Evolutionary conservation across 129 eudicot species (phyloP).

Genomic region (Pseudognaphalium luteoalbum): DNA sequence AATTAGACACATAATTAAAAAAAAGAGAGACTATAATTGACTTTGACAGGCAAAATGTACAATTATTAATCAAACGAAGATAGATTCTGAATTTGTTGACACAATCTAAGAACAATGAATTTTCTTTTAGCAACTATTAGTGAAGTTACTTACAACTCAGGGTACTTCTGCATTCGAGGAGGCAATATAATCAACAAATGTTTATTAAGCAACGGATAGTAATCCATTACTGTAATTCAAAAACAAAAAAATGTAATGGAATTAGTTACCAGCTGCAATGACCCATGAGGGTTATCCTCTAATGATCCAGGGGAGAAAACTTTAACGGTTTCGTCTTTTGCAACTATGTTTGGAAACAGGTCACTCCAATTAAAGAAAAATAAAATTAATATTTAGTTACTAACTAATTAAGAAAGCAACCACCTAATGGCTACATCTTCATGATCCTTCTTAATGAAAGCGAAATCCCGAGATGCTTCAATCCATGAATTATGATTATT

Average conservation of each 20-base stretch:
- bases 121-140: background rate
- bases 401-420: background rate
- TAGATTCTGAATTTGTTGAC: no score
- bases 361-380: background rate
- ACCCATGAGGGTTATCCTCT: background rate
- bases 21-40: no score
- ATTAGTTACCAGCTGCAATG: background rate
- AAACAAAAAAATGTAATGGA: no score
- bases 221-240: no score
- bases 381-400: background rate
- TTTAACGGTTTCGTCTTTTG: background rate
- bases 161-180: background rate
- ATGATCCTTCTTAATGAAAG: background rate
- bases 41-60: no score
- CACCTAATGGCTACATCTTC: background rate
- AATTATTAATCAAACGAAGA: no score
- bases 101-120: no score
- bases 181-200: background rate
- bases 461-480: background rate
- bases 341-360: constrained; percentile 2
- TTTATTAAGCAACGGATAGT: no score
- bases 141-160: background rate
- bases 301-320: background rate
- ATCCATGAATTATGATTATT: background rate
- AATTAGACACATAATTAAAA: no score